Evolutionary conservation across 2,329 filamentous ascomycete genomes (phyloP), one percentile per base, ranked within the genome.

Genomic region (Aspergillus sclerotialis): DNA sequence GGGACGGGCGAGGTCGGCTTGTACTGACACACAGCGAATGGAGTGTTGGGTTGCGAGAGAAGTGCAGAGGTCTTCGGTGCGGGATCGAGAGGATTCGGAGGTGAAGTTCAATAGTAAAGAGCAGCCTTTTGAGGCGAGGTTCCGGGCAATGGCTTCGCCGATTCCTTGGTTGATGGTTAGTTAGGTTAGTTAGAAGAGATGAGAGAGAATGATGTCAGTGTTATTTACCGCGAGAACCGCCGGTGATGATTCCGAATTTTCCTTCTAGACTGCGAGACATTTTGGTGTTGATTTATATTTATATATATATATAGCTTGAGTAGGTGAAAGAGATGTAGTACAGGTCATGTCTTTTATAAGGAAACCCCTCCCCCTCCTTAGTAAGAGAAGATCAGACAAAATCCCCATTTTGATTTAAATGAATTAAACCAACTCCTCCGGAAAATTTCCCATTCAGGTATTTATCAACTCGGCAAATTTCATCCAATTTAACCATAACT

Each of bases 231-330:
- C 86, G 69, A 38, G 84, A 87, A 39, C 79, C 82, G 37, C 86
- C 86, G 1, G 86, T 92, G 30, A 92, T 71, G 45, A 93, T 80
- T 34, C 76, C 85, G 33, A 89, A 69, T 60, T 88, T 88, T 47
- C 83, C 83, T 54, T 85, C 78, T n/a, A 82, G 67, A 31, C 61
- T 50, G 25, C 62, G 53, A 39, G 43, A 37, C 42, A 45, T 47
- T 37, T 14, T 42, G 29, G 11, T 16, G 24, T n/a, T 21, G 11
- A 33, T 7, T 34, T 17, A 8, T 30, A 36, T 32, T 29, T 26
- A 28, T 33, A 15, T 27, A 27, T 27, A 21, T 16, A 17, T 5
- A 5, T 25, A 16, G 16, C 27, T 16, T 13, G 12, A 28, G 17
- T 27, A 29, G 19, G 10, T 18, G 29, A n/a, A 23, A 18, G n/a